These are phyloP conservation scores for Ligustrum vulgare DNA, from an alignment of 257 asterid genomes.

Conservation along the genomic window DNA sequence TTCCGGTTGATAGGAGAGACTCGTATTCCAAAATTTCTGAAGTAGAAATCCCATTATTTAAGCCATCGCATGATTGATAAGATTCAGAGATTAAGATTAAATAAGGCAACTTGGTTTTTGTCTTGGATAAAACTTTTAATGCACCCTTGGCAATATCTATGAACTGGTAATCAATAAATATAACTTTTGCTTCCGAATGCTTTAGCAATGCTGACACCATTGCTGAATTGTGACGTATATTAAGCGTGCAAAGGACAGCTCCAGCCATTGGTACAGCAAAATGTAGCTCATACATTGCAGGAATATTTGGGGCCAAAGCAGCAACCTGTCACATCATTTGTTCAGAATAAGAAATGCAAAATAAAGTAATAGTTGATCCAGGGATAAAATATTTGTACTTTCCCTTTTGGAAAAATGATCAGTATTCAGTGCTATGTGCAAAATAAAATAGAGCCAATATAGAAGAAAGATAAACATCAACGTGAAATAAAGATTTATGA, in stretches of 20 bases:
- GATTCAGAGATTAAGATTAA: slow-evolving; percentile 12
- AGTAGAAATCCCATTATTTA: neutral
- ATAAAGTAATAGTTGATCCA: neutral
- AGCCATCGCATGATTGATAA: neutral
- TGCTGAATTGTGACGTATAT: slow-evolving; percentile 20
- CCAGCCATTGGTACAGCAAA: slow-evolving; percentile 30
- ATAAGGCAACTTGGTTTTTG: slow-evolving; percentile 5
- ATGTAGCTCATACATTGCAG: slow-evolving; percentile 26
- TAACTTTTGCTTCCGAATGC: slow-evolving; percentile 21
- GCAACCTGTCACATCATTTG: slow-evolving; percentile 17
- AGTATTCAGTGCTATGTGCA: neutral
- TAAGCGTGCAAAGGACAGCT: slow-evolving; percentile 25
- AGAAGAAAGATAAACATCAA: neutral
- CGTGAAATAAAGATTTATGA: neutral
- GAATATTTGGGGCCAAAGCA: slow-evolving; percentile 26
- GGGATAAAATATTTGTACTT: neutral
- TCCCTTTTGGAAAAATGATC: neutral
- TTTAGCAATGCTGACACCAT: slow-evolving; percentile 19
- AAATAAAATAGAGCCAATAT: neutral
- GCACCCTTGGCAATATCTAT: slow-evolving; percentile 22
- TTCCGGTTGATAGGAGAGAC: slow-evolving; percentile 21
- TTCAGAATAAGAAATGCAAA: neutral
- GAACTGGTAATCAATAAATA: slow-evolving; percentile 23
- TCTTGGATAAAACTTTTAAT: slow-evolving; percentile 1
- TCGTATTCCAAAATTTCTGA: slow-evolving; percentile 16